Conservation (phyloP, 345 rosid genomes). For the Euclidium syriacum region DNA sequence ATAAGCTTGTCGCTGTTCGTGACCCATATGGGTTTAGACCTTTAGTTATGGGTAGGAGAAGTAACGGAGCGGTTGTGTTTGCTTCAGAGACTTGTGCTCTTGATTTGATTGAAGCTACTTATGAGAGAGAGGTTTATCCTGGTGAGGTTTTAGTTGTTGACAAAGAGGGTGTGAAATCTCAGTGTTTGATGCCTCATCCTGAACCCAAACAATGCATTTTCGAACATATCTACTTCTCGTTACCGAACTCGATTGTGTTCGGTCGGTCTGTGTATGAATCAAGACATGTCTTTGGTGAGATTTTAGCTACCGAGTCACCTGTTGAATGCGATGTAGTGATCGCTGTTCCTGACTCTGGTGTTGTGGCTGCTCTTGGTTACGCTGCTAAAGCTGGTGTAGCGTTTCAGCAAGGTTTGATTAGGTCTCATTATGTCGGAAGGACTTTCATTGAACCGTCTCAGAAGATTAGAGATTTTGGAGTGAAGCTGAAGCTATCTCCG, state of each 20-base stretch:
- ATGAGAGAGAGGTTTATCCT: slow-evolving; percentile 87
- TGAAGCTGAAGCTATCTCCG: slow-evolving; percentile 88
- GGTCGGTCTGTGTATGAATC: slow-evolving; percentile 85
- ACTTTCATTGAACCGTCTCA: slow-evolving; percentile 96
- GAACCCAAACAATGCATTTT: slow-evolving; percentile 93
- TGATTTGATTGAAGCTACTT: slow-evolving; percentile 91
- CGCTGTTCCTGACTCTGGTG: slow-evolving; percentile 96
- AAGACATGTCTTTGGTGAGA: slow-evolving; percentile 56
- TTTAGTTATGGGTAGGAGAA: slow-evolving; percentile 83
- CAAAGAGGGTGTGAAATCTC: slow-evolving; percentile 73
- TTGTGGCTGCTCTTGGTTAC: slow-evolving; percentile 94
- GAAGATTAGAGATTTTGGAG: slow-evolving; percentile 94
- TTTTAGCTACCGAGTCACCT: slow-evolving; percentile 73
- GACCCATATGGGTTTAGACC: slow-evolving; percentile 86
- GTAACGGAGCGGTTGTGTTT: slow-evolving; percentile 76
- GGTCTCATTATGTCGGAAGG: slow-evolving; percentile 95
- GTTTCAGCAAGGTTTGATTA: slow-evolving; percentile 85
- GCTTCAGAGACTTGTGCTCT: slow-evolving; percentile 98
- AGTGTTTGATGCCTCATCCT: slow-evolving; percentile 69
- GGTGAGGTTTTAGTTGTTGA: slow-evolving; percentile 90
- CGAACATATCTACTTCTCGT: slow-evolving; percentile 82
- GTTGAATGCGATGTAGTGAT: slow-evolving; percentile 95
- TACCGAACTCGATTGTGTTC: slow-evolving; percentile 76
- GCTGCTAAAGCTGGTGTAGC: slow-evolving; percentile 84
- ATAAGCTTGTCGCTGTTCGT: slow-evolving; percentile 81